These are phyloP conservation scores for Cutaneotrichosporon sp. DNA, from an alignment of 1,284 basidiomycete genomes.

Conservation along the genomic window DNA sequence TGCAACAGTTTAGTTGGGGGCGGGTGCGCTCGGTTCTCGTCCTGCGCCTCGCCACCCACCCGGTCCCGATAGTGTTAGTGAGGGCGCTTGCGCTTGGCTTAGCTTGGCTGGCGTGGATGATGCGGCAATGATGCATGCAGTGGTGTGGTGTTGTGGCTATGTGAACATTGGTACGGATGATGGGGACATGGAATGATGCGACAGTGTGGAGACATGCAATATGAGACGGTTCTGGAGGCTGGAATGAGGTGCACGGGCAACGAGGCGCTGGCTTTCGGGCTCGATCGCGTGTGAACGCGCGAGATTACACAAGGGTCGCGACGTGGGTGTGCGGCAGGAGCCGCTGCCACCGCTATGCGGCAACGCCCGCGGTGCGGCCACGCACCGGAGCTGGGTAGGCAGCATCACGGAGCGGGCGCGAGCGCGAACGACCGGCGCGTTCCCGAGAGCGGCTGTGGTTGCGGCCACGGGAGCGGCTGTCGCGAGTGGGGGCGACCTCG, in stretches of 20 bases:
- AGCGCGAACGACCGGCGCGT: slow-evolving; percentile 6
- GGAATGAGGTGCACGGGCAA: slow-evolving; percentile 1
- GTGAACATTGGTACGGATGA: slow-evolving; percentile 6
- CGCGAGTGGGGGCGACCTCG: slow-evolving; percentile 40
- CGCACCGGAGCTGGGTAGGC: neutral
- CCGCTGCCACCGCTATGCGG: neutral
- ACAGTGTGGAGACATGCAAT: slow-evolving; percentile 5
- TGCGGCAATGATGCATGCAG: slow-evolving; percentile 3
- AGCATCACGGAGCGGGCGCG: neutral
- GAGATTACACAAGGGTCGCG: neutral
- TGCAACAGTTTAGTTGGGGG: neutral
- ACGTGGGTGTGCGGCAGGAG: neutral
- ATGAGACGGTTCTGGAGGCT: neutral
- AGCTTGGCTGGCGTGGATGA: neutral
- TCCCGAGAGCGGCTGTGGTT: slow-evolving; percentile 9
- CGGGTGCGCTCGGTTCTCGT: no score
- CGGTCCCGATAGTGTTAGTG: no score
- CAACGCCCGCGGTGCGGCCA: slow-evolving; percentile 6
- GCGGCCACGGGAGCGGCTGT: slow-evolving; percentile 27
- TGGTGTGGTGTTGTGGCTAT: neutral
- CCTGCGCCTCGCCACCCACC: neutral
- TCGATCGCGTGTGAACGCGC: neutral
- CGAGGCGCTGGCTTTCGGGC: slow-evolving; percentile 6
- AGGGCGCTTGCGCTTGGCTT: no score
- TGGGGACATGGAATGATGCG: neutral